phyloP scores from a whole-genome alignment of 2,329 filamentous ascomycete genomes.

The Botryotinia narcissicola region DNA sequence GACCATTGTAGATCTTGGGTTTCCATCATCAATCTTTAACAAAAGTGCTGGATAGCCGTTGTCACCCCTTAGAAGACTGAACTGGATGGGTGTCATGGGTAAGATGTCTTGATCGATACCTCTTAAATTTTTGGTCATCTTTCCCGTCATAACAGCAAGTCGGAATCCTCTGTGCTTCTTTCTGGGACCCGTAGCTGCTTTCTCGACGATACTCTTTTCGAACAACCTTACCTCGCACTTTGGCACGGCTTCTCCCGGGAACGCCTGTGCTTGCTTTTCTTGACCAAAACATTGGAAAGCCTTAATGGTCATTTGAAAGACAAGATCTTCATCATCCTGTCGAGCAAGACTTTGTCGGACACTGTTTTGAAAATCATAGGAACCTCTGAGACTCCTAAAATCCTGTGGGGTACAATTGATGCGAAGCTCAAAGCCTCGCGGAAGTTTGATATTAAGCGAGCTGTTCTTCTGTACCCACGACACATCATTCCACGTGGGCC shows the following conservation, averaged over 20 bases:
- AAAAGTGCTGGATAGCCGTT: constrained; percentile 63
- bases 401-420: constrained; percentile 73
- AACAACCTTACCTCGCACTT: constrained; percentile 74
- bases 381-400: constrained; percentile 74
- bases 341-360: constrained; percentile 70
- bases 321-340: constrained; percentile 64
- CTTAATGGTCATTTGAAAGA: constrained; percentile 67
- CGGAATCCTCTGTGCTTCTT: constrained; percentile 77
- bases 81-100: constrained; percentile 67
- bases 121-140: constrained; percentile 73
- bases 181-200: constrained; percentile 69
- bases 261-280: constrained; percentile 64
- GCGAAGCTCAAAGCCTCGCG: constrained; percentile 71
- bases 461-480: constrained; percentile 70
- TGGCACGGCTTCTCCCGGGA: constrained; percentile 71
- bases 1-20: constrained; percentile 60
- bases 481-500: constrained; percentile 78
- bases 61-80: constrained; percentile 73
- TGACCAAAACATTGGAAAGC: constrained; percentile 81
- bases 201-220: constrained; percentile 65
- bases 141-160: constrained; percentile 72
- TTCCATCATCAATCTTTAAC: constrained; percentile 55
- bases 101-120: constrained; percentile 69
- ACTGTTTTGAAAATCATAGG: constrained; percentile 80
- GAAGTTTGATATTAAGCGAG: constrained; percentile 66